Percentiles rank a stretch among this genome's conserved stretches.
Evolutionary conservation across 2,329 filamentous ascomycete genomes (phyloP).

Genomic region (Cladosporium austrohemisphaericum): DNA sequence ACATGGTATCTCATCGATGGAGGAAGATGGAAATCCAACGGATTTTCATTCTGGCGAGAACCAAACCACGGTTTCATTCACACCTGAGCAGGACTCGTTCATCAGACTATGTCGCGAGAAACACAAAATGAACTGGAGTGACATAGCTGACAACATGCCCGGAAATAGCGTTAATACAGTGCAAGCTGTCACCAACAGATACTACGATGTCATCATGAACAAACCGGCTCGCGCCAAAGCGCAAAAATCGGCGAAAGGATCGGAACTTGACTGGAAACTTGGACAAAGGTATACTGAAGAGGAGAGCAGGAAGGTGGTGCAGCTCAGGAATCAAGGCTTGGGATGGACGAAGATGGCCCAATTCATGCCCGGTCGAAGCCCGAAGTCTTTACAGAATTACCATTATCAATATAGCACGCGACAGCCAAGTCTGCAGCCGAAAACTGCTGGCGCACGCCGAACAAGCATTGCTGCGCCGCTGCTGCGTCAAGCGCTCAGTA

Average conservation of each 20-base stretch:
- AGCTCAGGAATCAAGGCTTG: constrained; percentile 8
- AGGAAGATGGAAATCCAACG: too few relatives aligned
- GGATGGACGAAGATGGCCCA: constrained; percentile 11
- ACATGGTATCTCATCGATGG: too few relatives aligned
- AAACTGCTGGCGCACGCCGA: neutral
- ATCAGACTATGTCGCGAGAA: constrained; percentile 4
- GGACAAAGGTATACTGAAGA: neutral
- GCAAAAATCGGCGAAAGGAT: neutral
- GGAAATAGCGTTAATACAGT: neutral
- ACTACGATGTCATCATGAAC: constrained; percentile 5
- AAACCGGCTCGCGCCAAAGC: neutral
- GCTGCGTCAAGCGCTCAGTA: constrained; percentile 18
- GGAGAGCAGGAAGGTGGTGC: constrained; percentile 5
- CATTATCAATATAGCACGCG: neutral
- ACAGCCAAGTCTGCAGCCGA: neutral
- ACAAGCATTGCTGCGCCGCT: constrained; percentile 5
- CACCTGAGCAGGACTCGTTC: constrained; percentile 1
- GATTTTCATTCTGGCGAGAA: too few relatives aligned
- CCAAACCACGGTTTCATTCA: neutral
- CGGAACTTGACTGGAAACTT: neutral
- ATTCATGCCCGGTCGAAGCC: constrained; percentile 6
- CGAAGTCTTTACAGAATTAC: constrained; percentile 14
- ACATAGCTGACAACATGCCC: neutral
- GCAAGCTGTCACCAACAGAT: constrained; percentile 5
- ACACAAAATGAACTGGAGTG: neutral